Evolutionary conservation across 2,329 filamentous ascomycete genomes (phyloP).

Genomic region (Paracoccidioides brasiliensis): DNA sequence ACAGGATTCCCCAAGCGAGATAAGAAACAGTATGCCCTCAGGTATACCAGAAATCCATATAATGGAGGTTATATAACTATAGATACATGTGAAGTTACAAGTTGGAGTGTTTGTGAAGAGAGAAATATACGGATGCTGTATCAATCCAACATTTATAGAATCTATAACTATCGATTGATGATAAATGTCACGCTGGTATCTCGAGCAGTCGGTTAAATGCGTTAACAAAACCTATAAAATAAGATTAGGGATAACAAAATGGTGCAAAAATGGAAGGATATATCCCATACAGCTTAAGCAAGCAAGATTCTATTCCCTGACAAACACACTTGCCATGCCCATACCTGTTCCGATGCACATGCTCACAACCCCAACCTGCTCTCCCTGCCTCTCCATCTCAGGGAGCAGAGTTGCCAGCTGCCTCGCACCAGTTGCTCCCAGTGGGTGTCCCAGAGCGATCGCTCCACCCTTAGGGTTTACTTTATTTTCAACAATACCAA

Average conservation of each 20-base stretch:
- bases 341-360: conserved; percentile 85
- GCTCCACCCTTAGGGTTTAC: conserved; percentile 90
- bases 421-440: conserved; percentile 76
- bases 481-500: conserved; percentile 47
- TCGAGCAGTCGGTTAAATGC: not conserved
- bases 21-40: too few species aligned
- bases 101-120: too few species aligned
- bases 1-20: too few species aligned
- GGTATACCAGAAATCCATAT: too few species aligned
- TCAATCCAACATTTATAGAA: too few species aligned
- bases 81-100: too few species aligned
- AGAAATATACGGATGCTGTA: too few species aligned
- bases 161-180: not conserved
- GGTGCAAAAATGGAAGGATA: not conserved
- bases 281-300: not conserved
- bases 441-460: conserved; percentile 83
- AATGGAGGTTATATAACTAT: too few species aligned
- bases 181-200: not conserved
- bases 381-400: conserved; percentile 52
- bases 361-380: conserved; percentile 71
- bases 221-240: not conserved
- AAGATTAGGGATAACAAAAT: not conserved
- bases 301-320: conserved; percentile 40
- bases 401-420: conserved; percentile 64
- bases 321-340: conserved; percentile 59